These are phyloP conservation scores for Blastocystis sp. DNA, from an alignment of 352 stramenopile genomes.

Conservation along the genomic window DNA sequence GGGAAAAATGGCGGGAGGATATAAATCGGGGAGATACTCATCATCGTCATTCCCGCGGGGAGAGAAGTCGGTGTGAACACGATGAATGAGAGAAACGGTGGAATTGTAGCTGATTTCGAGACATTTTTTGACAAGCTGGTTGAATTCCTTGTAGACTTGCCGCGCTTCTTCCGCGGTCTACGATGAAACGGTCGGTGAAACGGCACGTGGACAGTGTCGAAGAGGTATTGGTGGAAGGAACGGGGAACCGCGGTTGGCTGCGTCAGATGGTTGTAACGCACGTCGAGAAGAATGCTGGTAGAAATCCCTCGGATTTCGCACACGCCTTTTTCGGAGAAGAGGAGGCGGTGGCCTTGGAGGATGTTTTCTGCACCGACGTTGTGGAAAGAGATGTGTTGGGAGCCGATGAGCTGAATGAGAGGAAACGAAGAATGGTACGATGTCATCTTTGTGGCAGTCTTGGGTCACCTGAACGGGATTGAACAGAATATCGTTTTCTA, in stretches of 20 bases:
- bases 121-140: conserved; percentile 14
- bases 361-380: conserved; percentile 14
- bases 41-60: neutral
- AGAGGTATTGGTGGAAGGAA: conserved; percentile 16
- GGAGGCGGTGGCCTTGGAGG: neutral
- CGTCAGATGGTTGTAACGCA: conserved; percentile 25
- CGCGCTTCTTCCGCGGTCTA: conserved; percentile 31
- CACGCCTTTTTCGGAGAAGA: conserved; percentile 24
- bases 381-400: neutral
- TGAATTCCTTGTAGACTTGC: conserved; percentile 29
- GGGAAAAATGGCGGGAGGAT: neutral
- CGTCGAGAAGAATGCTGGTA: neutral
- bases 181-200: neutral
- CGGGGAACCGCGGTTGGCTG: neutral
- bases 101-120: conserved; percentile 39
- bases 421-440: neutral
- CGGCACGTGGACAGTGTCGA: neutral
- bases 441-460: neutral
- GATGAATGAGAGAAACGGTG: neutral
- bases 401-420: neutral
- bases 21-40: conserved; percentile 22
- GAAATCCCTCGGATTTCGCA: conserved; percentile 12
- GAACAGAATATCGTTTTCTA: neutral
- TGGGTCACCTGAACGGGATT: neutral
- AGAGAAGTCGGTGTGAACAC: neutral